A percentile compares a stretch with the other conserved stretches of the same genome.
Conservation (phyloP, 306 rosid species). For the Fagus crenata region DNA sequence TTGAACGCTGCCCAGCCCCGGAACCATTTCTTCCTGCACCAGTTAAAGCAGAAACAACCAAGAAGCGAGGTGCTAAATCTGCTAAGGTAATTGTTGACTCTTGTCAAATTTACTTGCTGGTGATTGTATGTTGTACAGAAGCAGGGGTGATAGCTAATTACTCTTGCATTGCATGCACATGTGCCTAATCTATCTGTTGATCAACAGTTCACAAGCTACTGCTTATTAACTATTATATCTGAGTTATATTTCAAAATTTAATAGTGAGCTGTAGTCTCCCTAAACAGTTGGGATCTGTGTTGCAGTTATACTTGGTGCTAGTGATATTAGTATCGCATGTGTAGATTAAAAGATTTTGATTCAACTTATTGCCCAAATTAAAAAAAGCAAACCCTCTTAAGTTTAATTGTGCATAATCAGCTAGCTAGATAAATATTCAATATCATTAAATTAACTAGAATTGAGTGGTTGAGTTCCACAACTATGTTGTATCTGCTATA, state of each 20-base stretch:
- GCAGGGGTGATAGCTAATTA: slow-evolving; percentile 3
- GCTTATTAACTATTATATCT: background rate
- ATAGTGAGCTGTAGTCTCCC: background rate
- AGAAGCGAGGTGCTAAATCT: slow-evolving; percentile 64
- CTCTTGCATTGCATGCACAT: background rate
- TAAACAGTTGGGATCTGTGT: background rate
- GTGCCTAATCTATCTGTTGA: background rate
- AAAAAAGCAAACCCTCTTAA: background rate
- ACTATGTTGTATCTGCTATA: background rate
- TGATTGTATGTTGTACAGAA: slow-evolving; percentile 4
- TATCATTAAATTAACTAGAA: background rate
- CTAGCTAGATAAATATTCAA: background rate
- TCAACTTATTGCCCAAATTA: background rate
- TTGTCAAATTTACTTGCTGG: slow-evolving; percentile 18
- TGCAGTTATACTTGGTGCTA: background rate
- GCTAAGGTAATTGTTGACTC: slow-evolving; percentile 58
- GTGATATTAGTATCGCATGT: background rate
- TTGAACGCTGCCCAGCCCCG: slow-evolving; percentile 81
- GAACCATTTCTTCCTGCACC: slow-evolving; percentile 53
- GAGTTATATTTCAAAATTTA: background rate
- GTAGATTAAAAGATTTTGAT: background rate
- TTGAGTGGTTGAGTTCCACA: background rate
- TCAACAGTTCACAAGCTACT: too few relatives aligned
- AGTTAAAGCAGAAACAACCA: slow-evolving; percentile 41
- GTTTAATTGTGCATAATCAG: background rate